Conservation (phyloP, 164 flowering plant genomes). For the Vitis labrusca region DNA sequence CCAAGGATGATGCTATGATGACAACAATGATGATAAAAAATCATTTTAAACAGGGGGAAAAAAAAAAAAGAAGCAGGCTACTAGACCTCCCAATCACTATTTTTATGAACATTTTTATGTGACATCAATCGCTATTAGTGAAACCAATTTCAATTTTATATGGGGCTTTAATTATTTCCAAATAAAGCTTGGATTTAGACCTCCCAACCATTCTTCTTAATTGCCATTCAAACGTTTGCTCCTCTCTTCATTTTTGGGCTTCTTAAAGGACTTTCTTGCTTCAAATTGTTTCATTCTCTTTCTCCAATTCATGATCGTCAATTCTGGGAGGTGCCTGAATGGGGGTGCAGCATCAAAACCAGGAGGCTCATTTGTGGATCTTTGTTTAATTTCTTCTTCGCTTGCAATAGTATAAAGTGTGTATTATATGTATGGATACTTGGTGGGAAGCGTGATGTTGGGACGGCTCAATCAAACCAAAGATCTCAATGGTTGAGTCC, state of each 20-base stretch:
- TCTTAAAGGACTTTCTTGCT: background rate
- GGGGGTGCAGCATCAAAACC: too few species aligned
- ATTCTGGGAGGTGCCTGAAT: too few species aligned
- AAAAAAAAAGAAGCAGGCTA: too few species aligned
- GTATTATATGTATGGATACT: background rate
- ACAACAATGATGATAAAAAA: background rate
- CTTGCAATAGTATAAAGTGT: too few species aligned
- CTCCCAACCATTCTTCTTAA: background rate
- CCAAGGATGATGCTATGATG: background rate
- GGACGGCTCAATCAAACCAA: slow-evolving; percentile 3
- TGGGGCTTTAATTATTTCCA: background rate
- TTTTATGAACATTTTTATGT: background rate
- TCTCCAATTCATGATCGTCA: background rate
- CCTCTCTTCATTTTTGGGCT: background rate
- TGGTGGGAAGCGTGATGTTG: background rate
- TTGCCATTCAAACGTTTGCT: background rate
- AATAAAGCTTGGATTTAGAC: background rate
- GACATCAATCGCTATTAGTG: background rate
- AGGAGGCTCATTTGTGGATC: too few species aligned
- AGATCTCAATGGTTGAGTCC: slow-evolving; percentile 5
- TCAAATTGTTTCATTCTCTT: background rate
- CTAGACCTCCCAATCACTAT: too few species aligned
- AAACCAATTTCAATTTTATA: background rate
- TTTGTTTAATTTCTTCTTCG: too few species aligned
- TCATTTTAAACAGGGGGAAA: too few species aligned